These are phyloP conservation scores for Lactarius indigo DNA, from an alignment of 768 basidiomycete genomes.

Conservation along the genomic window DNA sequence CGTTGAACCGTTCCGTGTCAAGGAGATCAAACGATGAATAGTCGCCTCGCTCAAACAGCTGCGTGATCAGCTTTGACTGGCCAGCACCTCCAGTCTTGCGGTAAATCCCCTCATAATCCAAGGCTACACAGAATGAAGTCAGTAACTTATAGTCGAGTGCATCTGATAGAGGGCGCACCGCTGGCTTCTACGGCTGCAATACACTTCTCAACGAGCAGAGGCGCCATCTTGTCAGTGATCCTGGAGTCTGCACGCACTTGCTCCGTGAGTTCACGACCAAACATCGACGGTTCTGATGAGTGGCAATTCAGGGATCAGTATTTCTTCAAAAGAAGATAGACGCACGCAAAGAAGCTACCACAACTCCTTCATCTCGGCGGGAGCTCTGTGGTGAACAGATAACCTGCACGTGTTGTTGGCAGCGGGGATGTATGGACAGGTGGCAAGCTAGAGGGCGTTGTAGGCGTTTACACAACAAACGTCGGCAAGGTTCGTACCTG, in stretches of 20 bases:
- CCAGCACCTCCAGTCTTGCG: conserved; percentile 94
- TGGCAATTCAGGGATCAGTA: conserved; percentile 22
- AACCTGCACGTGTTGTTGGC: conserved; percentile 16
- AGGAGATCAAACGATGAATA: conserved; percentile 84
- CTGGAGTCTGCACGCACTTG: conserved; percentile 71
- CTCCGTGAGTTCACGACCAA: conserved; percentile 83
- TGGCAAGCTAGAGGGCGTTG: conserved; percentile 17
- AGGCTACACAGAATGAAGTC: conserved; percentile 42
- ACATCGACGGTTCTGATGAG: conserved; percentile 76
- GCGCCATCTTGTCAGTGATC: conserved; percentile 61
- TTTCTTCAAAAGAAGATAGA: neutral
- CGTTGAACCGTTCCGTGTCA: conserved; percentile 90
- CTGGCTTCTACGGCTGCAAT: conserved; percentile 87
- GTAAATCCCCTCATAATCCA: conserved; percentile 98
- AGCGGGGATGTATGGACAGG: conserved; percentile 26
- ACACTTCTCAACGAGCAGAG: conserved; percentile 92
- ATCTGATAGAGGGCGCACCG: conserved; percentile 48
- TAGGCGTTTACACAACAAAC: neutral
- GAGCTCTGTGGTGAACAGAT: conserved; percentile 18
- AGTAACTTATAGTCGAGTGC: neutral
- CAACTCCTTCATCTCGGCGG: conserved; percentile 16
- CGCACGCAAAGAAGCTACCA: conserved; percentile 10
- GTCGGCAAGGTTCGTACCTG: conserved; percentile 50
- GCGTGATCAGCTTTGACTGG: conserved; percentile 90
- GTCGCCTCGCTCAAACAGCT: conserved; percentile 91